phyloP scores from a whole-genome alignment of 1,284 basidiomycete species.

The Heterobasidion annosum region DNA sequence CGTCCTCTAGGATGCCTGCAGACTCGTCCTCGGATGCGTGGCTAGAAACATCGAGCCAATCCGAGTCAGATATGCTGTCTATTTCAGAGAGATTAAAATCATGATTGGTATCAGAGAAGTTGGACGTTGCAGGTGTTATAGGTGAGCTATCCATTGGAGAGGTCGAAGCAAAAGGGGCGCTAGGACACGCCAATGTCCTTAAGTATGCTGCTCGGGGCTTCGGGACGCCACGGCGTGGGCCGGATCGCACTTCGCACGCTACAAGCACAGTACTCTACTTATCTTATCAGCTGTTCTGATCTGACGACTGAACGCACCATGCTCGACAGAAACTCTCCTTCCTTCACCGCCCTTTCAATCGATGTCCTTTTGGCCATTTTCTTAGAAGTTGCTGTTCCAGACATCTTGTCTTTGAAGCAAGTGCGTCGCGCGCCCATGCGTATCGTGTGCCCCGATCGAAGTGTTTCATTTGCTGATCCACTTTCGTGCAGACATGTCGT shows the following conservation, averaged over 20 bases:
- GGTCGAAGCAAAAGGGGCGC: constrained; percentile 8
- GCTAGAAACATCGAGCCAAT: constrained; percentile 70
- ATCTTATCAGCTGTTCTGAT: constrained; percentile 4
- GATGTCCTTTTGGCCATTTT: constrained; percentile 4
- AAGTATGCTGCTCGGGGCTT: constrained; percentile 10
- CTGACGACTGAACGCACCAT: too few species aligned
- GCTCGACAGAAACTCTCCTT: background rate
- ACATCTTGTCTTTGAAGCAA: constrained; percentile 6
- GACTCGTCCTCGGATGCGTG: constrained; percentile 64
- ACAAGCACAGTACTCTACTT: constrained; percentile 1
- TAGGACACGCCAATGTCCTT: constrained; percentile 3
- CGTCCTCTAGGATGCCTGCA: constrained; percentile 46
- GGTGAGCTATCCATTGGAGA: constrained; percentile 10
- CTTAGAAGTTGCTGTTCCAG: background rate
- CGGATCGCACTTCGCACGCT: background rate
- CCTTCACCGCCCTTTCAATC: background rate
- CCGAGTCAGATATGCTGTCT: constrained; percentile 64
- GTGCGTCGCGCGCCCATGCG: background rate
- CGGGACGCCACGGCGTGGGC: background rate
- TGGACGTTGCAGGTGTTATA: constrained; percentile 4
- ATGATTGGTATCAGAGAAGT: constrained; percentile 1
- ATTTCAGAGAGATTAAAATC: constrained; percentile 39
- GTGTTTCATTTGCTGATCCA: constrained; percentile 6
- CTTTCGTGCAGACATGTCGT: constrained; percentile 40
- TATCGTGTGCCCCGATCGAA: background rate